phyloP scores from a whole-genome alignment of 2,329 filamentous ascomycete species.

The Fusarium anguioides region DNA sequence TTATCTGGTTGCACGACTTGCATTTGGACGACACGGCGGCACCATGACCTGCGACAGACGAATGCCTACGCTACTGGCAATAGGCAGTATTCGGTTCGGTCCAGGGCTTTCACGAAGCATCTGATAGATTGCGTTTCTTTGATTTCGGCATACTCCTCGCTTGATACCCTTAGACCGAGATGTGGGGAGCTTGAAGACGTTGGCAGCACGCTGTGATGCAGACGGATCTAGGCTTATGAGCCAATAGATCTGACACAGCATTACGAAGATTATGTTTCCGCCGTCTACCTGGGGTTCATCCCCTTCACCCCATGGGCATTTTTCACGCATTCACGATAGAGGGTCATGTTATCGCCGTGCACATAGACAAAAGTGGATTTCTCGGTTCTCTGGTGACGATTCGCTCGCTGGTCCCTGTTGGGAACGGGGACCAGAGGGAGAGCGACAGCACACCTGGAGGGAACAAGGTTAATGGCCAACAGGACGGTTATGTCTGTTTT shows the following conservation, averaged over 20 bases:
- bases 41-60: conserved; percentile 55
- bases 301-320: conserved; percentile 50
- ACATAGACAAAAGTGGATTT: conserved; percentile 75
- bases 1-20: conserved; percentile 47
- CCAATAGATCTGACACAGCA: conserved; percentile 50
- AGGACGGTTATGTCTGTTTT: conserved; percentile 52
- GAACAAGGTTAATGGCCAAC: conserved; percentile 48
- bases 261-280: conserved; percentile 54
- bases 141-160: conserved; percentile 56
- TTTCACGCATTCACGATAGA: conserved; percentile 57
- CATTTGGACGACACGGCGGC: conserved; percentile 54
- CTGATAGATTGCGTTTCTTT: conserved; percentile 59
- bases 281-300: conserved; percentile 51
- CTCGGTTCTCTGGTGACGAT: conserved; percentile 65
- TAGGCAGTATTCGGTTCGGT: conserved; percentile 50
- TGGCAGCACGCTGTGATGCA: conserved; percentile 52
- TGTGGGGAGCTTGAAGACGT: conserved; percentile 54
- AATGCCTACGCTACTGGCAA: conserved; percentile 50
- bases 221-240: conserved; percentile 48
- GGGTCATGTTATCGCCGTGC: conserved; percentile 59
- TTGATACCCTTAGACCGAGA: conserved; percentile 60
- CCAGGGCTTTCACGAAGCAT: conserved; percentile 56
- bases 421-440: conserved; percentile 49
- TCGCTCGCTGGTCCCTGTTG: conserved; percentile 51
- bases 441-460: conserved; percentile 49